phyloP scores from a whole-genome alignment of 768 basidiomycete species.

The Lactarius vividus region DNA sequence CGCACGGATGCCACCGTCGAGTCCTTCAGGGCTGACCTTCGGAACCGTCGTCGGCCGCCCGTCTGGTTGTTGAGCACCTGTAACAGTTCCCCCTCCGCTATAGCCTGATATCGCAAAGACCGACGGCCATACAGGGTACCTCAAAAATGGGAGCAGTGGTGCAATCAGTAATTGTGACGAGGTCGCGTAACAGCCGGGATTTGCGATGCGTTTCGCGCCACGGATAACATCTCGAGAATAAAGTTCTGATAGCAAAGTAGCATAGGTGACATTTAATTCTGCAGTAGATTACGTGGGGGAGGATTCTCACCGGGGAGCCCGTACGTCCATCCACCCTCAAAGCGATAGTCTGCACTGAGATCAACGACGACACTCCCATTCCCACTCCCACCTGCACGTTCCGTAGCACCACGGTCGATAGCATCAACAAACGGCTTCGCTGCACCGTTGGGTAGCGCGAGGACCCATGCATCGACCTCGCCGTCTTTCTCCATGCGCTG shows the following conservation, averaged over 20 bases:
- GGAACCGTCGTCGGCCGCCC: constrained; percentile 74
- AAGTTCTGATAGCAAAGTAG: constrained; percentile 58
- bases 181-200: constrained; percentile 97
- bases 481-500: constrained; percentile 85
- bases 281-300: constrained; percentile 38
- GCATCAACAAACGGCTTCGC: constrained; percentile 97
- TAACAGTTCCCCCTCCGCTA: constrained; percentile 90
- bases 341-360: constrained; percentile 91
- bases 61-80: constrained; percentile 57
- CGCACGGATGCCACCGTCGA: constrained; percentile 73
- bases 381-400: constrained; percentile 40
- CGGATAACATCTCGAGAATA: constrained; percentile 74
- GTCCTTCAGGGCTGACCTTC: constrained; percentile 75
- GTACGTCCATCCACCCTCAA: constrained; percentile 94
- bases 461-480: constrained; percentile 96
- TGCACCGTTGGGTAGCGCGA: constrained; percentile 97
- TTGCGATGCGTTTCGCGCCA: constrained; percentile 81
- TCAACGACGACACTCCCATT: constrained; percentile 83
- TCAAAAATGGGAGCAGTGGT: constrained; percentile 74
- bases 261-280: constrained; percentile 37
- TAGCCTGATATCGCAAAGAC: constrained; percentile 94
- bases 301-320: constrained; percentile 93
- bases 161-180: constrained; percentile 90
- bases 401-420: constrained; percentile 69
- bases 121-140: constrained; percentile 61